Evolutionary conservation across 495 filamentous ascomycete species (phyloP), one percentile per base, ranked within the genome.

Genomic region (Penicillium flavigenum): DNA sequence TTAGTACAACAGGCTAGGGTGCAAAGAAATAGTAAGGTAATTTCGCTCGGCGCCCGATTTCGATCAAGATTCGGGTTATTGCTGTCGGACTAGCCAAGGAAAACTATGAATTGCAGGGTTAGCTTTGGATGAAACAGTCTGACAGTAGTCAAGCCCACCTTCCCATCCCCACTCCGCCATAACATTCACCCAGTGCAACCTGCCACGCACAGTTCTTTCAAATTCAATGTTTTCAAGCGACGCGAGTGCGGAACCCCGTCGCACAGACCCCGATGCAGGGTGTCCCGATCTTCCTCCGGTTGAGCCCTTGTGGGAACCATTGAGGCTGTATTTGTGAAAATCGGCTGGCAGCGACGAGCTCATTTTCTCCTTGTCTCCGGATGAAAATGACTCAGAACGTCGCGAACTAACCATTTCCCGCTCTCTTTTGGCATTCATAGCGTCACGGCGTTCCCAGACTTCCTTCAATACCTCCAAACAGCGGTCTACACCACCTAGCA

Each of bases 131-230:
- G 9, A n/a, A 17, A 7, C 11, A 0, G 14, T 27, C 27, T 11
- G 22, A 22, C 2, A 32, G 42, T 24, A 32, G n/a, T 29, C 17
- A 31, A 58, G 38, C 79, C 72, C 74, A 89, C 87, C 84, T 80
- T 91, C 88, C 88, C 88, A 92, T 16, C 80, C 75, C 84, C 84
- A 89, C 56, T 90, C 88, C 57, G 83, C 82, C 88, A 92, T 92
- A 45, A 92, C 86, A 54, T 86, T 85, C 12, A 87, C 78, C 88
- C 88, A 92, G 69, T 92, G 88, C 59, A 87, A 72, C 36, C 76
- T 73, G 12, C 89, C 88, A 51, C 83, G 77, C 16, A 91, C 84
- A 16, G 86, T 89, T 65, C 82, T 76, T 48, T 87, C 85, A 57
- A 76, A 77, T 61, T 88, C 86, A 47, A 85, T 78, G 42, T 79